These are phyloP conservation scores for Polyporus arcularius DNA, from an alignment of 768 basidiomycete genomes.

Conservation along the genomic window DNA sequence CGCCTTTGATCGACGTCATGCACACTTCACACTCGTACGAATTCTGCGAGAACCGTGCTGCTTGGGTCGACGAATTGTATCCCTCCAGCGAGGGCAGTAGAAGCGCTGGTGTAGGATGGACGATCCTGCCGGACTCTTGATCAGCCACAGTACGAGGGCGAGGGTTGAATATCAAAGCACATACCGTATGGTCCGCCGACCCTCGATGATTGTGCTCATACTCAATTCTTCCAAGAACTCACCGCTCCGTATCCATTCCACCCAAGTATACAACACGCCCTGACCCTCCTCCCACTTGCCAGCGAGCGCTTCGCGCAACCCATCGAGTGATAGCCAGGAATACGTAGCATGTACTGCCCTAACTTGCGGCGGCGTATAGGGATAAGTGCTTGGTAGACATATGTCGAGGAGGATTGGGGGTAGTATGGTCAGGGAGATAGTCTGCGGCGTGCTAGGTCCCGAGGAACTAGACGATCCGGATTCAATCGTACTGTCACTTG, in stretches of 20 bases:
- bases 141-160: constrained; percentile 1
- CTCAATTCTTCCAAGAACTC: constrained; percentile 57
- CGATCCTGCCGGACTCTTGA: constrained; percentile 39
- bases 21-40: constrained; percentile 81
- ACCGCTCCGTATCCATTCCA: constrained; percentile 69
- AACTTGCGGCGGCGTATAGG: constrained; percentile 52
- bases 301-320: constrained; percentile 42
- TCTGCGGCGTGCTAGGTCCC: background rate
- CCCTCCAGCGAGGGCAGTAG: constrained; percentile 50
- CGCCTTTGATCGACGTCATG: constrained; percentile 70
- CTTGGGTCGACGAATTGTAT: constrained; percentile 49
- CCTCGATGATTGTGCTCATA: constrained; percentile 34
- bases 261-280: constrained; percentile 66
- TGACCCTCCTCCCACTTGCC: constrained; percentile 64
- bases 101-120: constrained; percentile 57
- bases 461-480: constrained; percentile 11
- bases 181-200: constrained; percentile 39
- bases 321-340: constrained; percentile 54
- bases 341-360: constrained; percentile 55
- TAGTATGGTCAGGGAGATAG: constrained; percentile 49
- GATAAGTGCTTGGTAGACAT: constrained; percentile 50
- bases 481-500: constrained; percentile 26
- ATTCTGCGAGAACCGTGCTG: constrained; percentile 57
- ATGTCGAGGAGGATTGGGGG: constrained; percentile 66
- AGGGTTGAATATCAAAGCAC: constrained; percentile 19